Evolutionary conservation across 192 early-diverging fungal species (phyloP), one percentile per base, ranked within the genome.

Genomic region (Coemansia interrupta): DNA sequence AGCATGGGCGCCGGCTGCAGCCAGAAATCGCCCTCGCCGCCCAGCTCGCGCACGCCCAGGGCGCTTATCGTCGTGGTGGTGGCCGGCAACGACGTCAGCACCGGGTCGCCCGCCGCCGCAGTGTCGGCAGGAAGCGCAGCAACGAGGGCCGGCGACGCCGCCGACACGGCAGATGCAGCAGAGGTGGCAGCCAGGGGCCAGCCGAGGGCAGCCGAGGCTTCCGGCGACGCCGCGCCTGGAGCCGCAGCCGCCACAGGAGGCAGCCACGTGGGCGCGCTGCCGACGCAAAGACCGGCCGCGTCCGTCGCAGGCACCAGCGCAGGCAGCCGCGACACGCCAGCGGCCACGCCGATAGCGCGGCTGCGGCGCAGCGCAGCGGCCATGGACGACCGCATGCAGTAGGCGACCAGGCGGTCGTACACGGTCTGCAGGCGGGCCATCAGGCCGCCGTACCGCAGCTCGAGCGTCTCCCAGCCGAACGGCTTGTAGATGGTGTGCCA

Each of bases 391-490:
- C 59, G 48, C 47, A 78, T 29, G 2, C 65, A 51, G 41, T 88
- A 89, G 5, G 82, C 80, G 9, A 85, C 74, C 22, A 90, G 80
- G 8, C 84, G 82, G 45, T 88, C 84, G 19, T 85, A 73, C 84
- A 90, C 85, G 36, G 89, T 87, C 51, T 81, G 60, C 26, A 90
- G 51, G 2, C 89, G 78, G 8, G 87, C 82, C 4, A 78, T 58
- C 26, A 90, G 49, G 2, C 87, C 91, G 42, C 92, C 92, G 68
- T 94, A 94, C 26, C 92, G 84, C 63, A 89, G 61, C 61, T 94
- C 92, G 1, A 94, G 54, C 0, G 89, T 83, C 59, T 94, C 92
- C 84, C 89, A 87, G 6, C 92, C 92, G 85, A 92, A 91, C 2
- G 92, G 91, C 53, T 90, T 89, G 66, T 89, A 89, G 49, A 83